Base-by-base conservation (phyloP, 2,329 filamentous ascomycete species). In the Nothophaeocryptopus gaeumannii region DNA sequence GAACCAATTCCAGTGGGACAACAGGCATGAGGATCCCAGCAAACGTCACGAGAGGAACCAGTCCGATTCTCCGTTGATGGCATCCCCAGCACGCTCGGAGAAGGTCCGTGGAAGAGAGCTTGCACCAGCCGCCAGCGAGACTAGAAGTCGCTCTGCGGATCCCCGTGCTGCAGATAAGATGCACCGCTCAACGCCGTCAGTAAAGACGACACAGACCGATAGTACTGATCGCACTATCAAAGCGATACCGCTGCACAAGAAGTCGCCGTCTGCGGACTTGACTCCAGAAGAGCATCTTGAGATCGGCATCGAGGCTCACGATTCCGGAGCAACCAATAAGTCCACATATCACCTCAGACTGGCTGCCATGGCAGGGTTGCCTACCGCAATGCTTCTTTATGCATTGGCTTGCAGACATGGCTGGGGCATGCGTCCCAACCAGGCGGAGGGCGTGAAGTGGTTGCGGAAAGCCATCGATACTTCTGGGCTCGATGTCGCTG, bases 401-500 rank as follows among this genome's bases (percentile, higher is more conserved):
- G 93, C 92, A 5, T 78, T 99, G 32, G 93, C 93, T 9, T 97
- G 92, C 66, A 82, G 93, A 42, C 93, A 99, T 66, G 93, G 93
- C 41, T 99, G 93, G 93, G 93, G 93, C 13, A 96, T 97, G 89
- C 85, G 91, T 8, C 82, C 89, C 7, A 96, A 96, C 67, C 89
- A 89, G 64, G 80, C 80, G 40, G 93, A 99, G 70, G 93, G 89
- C 7, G 88, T 97, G 0, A 81, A 86, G 61, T 99, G 93, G 93
- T 75, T 99, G 49, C 84, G 89, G 39, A 93, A 91, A 67, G 93
- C 93, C 3, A 90, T 93, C 8, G 89, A 96, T 63, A 85, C 80
- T 46, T 89, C 89, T 95, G 67, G 85, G 95, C 55, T 88, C 4
- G 88, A 92, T 42, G 88, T 93, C 44, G 88, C 91, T 65, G 83